Evolutionary conservation across 192 early-diverging fungal species (phyloP).

Genomic region (Haplosporangium gracile): DNA sequence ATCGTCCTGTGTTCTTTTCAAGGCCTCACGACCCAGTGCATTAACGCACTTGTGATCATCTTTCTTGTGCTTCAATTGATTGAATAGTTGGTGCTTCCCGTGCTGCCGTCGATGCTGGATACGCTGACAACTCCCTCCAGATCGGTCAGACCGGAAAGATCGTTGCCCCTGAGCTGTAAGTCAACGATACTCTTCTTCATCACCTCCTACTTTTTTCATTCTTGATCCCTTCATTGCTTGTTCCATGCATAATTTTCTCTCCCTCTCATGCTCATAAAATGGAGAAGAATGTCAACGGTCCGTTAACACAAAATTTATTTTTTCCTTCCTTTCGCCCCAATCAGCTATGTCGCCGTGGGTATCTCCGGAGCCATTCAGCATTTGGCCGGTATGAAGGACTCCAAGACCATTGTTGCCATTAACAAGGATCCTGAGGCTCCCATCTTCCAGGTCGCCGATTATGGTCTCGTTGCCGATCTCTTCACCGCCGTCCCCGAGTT

Average conservation of each 20-base stretch:
- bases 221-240: neutral
- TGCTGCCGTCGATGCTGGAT: constrained; percentile 98
- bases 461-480: constrained; percentile 95
- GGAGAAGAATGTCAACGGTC: neutral
- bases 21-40: neutral
- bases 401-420: constrained; percentile 98
- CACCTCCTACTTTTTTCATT: neutral
- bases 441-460: constrained; percentile 98
- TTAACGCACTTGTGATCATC: neutral
- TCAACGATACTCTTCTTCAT: neutral
- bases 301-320: neutral
- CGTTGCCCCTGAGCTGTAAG: constrained; percentile 84
- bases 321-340: constrained; percentile 53
- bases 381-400: constrained; percentile 99
- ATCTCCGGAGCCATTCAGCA: constrained; percentile 99
- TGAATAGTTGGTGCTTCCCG: constrained; percentile 93
- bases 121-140: constrained; percentile 96
- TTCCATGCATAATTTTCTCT: neutral
- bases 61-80: constrained; percentile 16
- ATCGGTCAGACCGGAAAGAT: constrained; percentile 99
- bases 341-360: constrained; percentile 95
- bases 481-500: constrained; percentile 94
- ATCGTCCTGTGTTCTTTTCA: neutral
- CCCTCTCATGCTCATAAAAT: too few species aligned
- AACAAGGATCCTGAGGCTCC: constrained; percentile 99